Base-by-base conservation (phyloP, 1,284 basidiomycete species). In the Microbotryomycetes sp. region DNA sequence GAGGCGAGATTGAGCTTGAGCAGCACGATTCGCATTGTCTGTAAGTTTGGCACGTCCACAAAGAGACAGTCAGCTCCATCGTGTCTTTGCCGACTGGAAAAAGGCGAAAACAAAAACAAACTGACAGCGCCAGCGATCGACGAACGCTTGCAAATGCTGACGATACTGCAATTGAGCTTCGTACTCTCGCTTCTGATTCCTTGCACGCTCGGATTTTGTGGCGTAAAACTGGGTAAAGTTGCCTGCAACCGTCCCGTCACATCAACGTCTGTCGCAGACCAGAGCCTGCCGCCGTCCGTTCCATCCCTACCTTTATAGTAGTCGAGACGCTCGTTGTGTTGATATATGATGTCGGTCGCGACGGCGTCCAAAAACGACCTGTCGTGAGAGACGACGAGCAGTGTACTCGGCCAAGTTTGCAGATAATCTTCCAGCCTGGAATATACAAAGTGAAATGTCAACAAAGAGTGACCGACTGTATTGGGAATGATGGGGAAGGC, bases 171-270 rank as follows among this genome's bases (percentile, higher is more conserved):
- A 84, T 76, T 97, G 93, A 0, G 92, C 82, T 57, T 98, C 94
- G 75, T 96, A 97, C 75, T 97, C 92, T 31, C 66, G 45, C 48
- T 56, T 57, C 75, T 96, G 80, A 73, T 94, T 93, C 65, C 86
- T 85, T 64, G 91, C 87, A 29, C 96, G 86, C 74, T 99, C 96
- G 11, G 88, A 89, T 76, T 97, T 94, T 26, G 96, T 99, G 3
- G 94, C 93, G 76, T 99, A 97, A 82, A 99, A 98, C 74, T 97
- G 91, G 1, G 89, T 86, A 77, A 98, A 99, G 79, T 98, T 97
- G 70, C 93, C 80, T 94, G 77, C 72, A 77, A 67, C 55, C 52
- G 57, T 24, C n/a, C 45, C 54, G 57, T 57, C 18, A 30, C 52
- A 7, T 45, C 24, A 5, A 2, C 6, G 2, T 9, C 6, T 24